Base-by-base conservation (phyloP, 371 early-diverging fungal genomes). In the Rhizopus delemar region DNA sequence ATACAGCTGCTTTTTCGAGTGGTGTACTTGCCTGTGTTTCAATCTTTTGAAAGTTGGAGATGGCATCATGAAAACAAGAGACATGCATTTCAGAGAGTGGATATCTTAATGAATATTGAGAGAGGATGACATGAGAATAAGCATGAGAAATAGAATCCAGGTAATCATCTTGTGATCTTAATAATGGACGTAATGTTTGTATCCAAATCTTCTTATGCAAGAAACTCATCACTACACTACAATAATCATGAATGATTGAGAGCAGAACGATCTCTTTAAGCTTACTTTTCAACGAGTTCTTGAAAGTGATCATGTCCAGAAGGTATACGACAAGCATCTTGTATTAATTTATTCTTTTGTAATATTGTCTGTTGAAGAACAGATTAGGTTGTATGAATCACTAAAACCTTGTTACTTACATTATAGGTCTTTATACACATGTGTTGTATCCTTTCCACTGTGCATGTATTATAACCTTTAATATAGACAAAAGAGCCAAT, bases 201-300 rank as follows among this genome's bases (percentile, higher is more conserved):
- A 79, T 71, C 73, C 80, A 86, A 41, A 86, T 78, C 48, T 86
- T 86, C 31, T 86, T 76, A 62, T 86, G 82, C 35, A 86, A 63
- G 45, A 78, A 79, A 41, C 82, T 75, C 74, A 86, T 73, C 35
- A 84, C 79, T 8, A 86, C 74, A 57, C 86, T 86, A 63, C 34
- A 32, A 12, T 34, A 48, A 41, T 3, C 33, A 34, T 3, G 41
- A 48, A 7, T 22, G 9, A 54, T 28, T n/a, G 12, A 49, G 16
- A 9, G 29, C 15, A 41, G 13, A 22, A 22, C 2, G 22, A 22
- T 22, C 22, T 22, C 22, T 22, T 22, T 22, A 32, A 9, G 28
- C 28, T 60, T 76, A 86, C 86, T 86, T 86, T 74, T 86, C 86
- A n/a, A 84, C 71, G 31, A 83, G 70, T 53, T 83, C 86, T 52